Percentiles rank a stretch among this genome's conserved stretches.
These are phyloP conservation scores for Raddia distichophylla DNA, from an alignment of 176 grass and related monocot species.

Conservation along the genomic window DNA sequence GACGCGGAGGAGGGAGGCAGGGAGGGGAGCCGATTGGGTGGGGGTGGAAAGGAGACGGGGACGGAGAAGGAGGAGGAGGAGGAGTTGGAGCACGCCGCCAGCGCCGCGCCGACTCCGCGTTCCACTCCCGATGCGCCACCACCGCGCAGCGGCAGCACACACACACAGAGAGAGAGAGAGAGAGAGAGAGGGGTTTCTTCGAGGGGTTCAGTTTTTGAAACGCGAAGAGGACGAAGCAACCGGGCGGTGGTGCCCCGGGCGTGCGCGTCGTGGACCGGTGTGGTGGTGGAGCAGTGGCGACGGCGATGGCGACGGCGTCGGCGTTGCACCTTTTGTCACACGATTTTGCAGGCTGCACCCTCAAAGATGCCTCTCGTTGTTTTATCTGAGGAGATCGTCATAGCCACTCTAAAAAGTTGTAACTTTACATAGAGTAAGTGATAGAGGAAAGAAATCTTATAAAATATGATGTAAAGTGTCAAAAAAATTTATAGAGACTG, in stretches of 20 bases:
- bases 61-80: not conserved
- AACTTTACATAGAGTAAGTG: no score
- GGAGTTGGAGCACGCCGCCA: not conserved
- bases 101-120: constrained; percentile 28
- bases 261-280: constrained; percentile 41
- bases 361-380: not conserved
- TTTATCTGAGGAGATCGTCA: no score
- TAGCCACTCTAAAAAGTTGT: no score
- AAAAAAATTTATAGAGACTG: no score
- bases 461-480: no score
- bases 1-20: not conserved
- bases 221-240: not conserved
- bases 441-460: no score
- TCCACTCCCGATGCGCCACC: constrained; percentile 4
- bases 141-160: constrained; percentile 2
- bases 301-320: no score
- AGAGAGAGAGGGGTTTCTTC: constrained; percentile 4
- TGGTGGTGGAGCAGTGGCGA: not conserved
- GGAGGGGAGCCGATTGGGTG: not conserved
- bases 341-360: constrained; percentile 29
- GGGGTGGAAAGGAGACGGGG: not conserved
- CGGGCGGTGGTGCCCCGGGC: constrained; percentile 22
- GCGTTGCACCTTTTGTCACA: not conserved
- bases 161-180: not conserved
- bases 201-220: constrained; percentile 51